Percentiles rank a stretch among this genome's conserved stretches.
These are phyloP conservation scores for Aspergillus novofumigatus DNA, from an alignment of 2,329 filamentous ascomycete genomes.

Conservation along the genomic window DNA sequence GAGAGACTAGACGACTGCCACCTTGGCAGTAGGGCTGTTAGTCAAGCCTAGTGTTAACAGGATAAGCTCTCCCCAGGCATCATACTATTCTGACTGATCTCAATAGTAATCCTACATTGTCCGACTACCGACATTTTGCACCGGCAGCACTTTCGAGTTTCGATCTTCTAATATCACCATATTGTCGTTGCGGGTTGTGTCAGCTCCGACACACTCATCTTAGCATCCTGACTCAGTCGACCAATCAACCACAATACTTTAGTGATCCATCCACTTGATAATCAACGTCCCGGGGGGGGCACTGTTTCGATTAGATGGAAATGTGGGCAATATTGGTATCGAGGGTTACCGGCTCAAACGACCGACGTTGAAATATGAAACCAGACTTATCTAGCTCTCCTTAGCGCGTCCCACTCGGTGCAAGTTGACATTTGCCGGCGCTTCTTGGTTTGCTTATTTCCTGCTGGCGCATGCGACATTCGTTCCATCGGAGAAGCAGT, in stretches of 20 bases:
- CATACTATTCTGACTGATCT: too few species aligned
- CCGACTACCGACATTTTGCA: not conserved
- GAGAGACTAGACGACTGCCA: too few species aligned
- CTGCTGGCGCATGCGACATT: not conserved
- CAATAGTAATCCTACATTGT: too few species aligned
- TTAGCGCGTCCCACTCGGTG: constrained; percentile 10
- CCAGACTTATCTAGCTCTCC: constrained; percentile 4
- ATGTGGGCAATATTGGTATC: constrained; percentile 1
- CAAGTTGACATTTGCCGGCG: constrained; percentile 1
- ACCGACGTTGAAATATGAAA: constrained; percentile 11
- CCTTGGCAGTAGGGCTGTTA: too few species aligned
- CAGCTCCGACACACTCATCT: too few species aligned
- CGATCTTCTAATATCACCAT: too few species aligned
- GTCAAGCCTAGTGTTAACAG: too few species aligned
- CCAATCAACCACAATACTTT: constrained; percentile 10
- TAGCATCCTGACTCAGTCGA: not conserved
- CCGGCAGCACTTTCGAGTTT: too few species aligned
- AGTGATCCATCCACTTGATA: constrained; percentile 10
- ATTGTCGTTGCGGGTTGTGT: too few species aligned
- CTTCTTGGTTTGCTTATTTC: constrained; percentile 11
- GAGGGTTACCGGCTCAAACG: constrained; percentile 9
- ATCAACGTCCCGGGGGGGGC: constrained; percentile 1
- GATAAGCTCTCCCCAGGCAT: too few species aligned
- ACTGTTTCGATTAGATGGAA: constrained; percentile 12
- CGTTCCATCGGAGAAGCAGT: not conserved